Evolutionary conservation across 768 basidiomycete genomes (phyloP).

Genomic region (Tubosaeta brunneosetosa): DNA sequence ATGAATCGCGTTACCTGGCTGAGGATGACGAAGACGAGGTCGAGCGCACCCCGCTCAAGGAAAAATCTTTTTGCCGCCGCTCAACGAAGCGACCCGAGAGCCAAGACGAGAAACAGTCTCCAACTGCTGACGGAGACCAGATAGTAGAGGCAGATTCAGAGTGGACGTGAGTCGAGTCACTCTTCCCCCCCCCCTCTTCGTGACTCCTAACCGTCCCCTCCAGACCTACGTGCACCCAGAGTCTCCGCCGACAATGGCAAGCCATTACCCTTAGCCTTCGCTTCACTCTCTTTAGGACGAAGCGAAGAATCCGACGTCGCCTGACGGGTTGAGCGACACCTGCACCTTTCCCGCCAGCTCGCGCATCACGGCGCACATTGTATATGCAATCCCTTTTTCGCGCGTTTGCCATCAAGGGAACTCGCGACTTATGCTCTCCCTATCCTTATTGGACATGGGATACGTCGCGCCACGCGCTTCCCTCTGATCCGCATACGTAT

Average conservation of each 20-base stretch:
- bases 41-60: slow-evolving; percentile 24
- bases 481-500: slow-evolving; percentile 20
- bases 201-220: background rate
- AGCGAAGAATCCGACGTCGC: slow-evolving; percentile 32
- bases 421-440: slow-evolving; percentile 18
- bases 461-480: slow-evolving; percentile 22
- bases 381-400: slow-evolving; percentile 23
- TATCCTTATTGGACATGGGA: slow-evolving; percentile 18
- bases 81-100: slow-evolving; percentile 11
- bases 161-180: slow-evolving; percentile 29
- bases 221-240: slow-evolving; percentile 56
- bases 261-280: slow-evolving; percentile 51
- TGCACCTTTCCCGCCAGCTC: slow-evolving; percentile 6
- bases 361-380: slow-evolving; percentile 13
- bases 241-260: slow-evolving; percentile 56
- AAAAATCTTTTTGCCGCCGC: slow-evolving; percentile 16
- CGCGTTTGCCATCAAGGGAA: slow-evolving; percentile 22
- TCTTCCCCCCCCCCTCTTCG: background rate
- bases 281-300: slow-evolving; percentile 54
- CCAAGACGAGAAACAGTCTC: slow-evolving; percentile 19
- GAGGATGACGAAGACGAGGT: slow-evolving; percentile 27
- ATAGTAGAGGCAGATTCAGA: slow-evolving; percentile 22
- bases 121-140: slow-evolving; percentile 3
- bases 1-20: slow-evolving; percentile 24
- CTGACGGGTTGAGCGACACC: slow-evolving; percentile 21